These are phyloP conservation scores for Ogataea neopini DNA, from an alignment of 805 yeast genomes.

Conservation along the genomic window DNA sequence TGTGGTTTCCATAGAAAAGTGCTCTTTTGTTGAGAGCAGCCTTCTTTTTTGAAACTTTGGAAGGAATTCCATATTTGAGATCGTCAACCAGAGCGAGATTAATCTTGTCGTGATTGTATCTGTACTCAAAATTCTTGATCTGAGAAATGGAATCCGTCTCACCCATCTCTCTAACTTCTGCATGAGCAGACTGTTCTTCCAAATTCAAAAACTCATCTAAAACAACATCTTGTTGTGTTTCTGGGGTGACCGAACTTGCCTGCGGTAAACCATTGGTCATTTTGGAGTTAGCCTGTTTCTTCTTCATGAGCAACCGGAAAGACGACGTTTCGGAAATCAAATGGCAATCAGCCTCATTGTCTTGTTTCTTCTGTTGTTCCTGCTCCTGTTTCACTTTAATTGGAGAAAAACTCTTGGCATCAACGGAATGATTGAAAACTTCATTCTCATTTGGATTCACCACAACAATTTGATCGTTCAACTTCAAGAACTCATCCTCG, in stretches of 20 bases:
- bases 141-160: conserved; percentile 8
- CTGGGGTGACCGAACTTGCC: neutral
- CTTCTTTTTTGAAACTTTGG: conserved; percentile 10
- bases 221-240: conserved; percentile 8
- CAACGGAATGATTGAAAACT: neutral
- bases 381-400: conserved; percentile 4
- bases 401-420: conserved; percentile 13
- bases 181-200: conserved; percentile 15
- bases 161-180: conserved; percentile 4
- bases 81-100: conserved; percentile 32
- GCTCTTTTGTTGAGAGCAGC: conserved; percentile 36
- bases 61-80: conserved; percentile 3
- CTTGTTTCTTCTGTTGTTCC: conserved; percentile 4
- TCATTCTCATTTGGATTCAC: conserved; percentile 10
- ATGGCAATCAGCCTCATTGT: conserved; percentile 17
- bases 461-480: conserved; percentile 18
- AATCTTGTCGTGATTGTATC: conserved; percentile 30
- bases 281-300: conserved; percentile 6
- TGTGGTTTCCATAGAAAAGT: conserved; percentile 32
- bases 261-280: neutral
- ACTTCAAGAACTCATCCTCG: conserved; percentile 21
- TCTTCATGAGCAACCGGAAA: conserved; percentile 22
- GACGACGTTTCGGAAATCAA: conserved; percentile 30
- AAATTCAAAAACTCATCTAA: conserved; percentile 27
- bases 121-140: conserved; percentile 26